Conservation (phyloP, 1,284 basidiomycete species). For the Trichosporon sp. region DNA sequence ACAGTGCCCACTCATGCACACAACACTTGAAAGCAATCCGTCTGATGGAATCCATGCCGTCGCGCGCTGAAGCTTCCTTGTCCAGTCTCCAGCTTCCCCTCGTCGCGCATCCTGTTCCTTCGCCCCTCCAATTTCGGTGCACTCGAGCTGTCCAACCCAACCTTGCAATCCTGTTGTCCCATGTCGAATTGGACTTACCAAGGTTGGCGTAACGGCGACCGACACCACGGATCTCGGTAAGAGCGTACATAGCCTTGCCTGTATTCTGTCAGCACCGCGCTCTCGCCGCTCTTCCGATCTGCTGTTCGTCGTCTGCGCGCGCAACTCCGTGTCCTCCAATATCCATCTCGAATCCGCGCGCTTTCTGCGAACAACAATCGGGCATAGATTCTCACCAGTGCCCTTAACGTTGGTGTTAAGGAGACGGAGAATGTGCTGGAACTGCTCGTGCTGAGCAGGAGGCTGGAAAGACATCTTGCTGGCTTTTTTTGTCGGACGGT, state of each 20-base stretch:
- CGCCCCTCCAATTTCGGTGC: neutral
- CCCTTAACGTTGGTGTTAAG: conserved; percentile 99
- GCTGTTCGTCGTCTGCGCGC: neutral
- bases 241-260: conserved; percentile 92
- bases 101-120: neutral
- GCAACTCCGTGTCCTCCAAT: neutral
- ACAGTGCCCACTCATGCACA: too few relatives aligned
- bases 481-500: conserved; percentile 1
- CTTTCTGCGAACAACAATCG: neutral
- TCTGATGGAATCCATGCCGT: too few relatives aligned
- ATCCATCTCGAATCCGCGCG: conserved; percentile 62
- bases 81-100: neutral
- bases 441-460: conserved; percentile 65
- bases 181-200: conserved; percentile 8
- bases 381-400: neutral
- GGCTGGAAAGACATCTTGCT: conserved; percentile 3
- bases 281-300: neutral
- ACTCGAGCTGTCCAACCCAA: neutral
- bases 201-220: conserved; percentile 98
- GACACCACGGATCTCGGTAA: conserved; percentile 99
- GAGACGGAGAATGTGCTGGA: conserved; percentile 81
- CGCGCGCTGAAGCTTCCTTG: too few relatives aligned
- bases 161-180: neutral
- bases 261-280: neutral
- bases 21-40: too few relatives aligned